Evolutionary conservation across 2,329 filamentous ascomycete species (phyloP).

Genomic region (Nannizziopsis arthrosporioides): DNA sequence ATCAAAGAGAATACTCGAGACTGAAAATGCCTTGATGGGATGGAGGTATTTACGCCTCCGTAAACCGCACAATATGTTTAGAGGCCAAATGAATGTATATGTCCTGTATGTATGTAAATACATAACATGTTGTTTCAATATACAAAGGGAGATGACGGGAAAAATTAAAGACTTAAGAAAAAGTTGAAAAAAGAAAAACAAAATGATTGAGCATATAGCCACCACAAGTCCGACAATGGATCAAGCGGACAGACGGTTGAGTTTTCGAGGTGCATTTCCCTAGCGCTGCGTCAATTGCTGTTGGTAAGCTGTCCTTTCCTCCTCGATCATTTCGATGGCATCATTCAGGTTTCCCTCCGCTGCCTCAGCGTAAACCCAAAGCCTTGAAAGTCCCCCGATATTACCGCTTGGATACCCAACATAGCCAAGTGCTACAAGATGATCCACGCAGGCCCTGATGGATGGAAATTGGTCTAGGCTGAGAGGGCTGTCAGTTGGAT

Average conservation of each 20-base stretch:
- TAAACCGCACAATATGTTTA: too few relatives aligned
- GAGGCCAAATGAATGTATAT: too few relatives aligned
- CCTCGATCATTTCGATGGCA: conserved; percentile 42
- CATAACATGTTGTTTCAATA: too few relatives aligned
- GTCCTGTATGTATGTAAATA: too few relatives aligned
- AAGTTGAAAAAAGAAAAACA: too few relatives aligned
- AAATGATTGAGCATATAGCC: too few relatives aligned
- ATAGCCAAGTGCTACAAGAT: conserved; percentile 25
- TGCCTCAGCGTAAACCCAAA: conserved; percentile 36
- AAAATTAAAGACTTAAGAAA: too few relatives aligned
- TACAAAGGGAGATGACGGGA: too few relatives aligned
- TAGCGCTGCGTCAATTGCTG: conserved; percentile 14
- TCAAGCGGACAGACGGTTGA: background rate
- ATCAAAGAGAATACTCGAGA: too few relatives aligned
- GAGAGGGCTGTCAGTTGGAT: background rate
- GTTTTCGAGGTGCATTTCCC: background rate
- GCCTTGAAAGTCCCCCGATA: conserved; percentile 28
- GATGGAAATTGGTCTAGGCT: background rate
- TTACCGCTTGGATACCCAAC: conserved; percentile 29
- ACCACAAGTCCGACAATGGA: too few relatives aligned
- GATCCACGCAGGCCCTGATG: conserved; percentile 30
- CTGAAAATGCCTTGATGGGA: too few relatives aligned
- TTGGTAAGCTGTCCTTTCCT: conserved; percentile 35
- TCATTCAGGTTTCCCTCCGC: conserved; percentile 33
- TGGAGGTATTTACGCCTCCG: too few relatives aligned